A percentile compares a stretch with the other conserved stretches of the same genome.
phyloP scores from a whole-genome alignment of 129 eudicot species.

The Chrysanthemum makinoi region DNA sequence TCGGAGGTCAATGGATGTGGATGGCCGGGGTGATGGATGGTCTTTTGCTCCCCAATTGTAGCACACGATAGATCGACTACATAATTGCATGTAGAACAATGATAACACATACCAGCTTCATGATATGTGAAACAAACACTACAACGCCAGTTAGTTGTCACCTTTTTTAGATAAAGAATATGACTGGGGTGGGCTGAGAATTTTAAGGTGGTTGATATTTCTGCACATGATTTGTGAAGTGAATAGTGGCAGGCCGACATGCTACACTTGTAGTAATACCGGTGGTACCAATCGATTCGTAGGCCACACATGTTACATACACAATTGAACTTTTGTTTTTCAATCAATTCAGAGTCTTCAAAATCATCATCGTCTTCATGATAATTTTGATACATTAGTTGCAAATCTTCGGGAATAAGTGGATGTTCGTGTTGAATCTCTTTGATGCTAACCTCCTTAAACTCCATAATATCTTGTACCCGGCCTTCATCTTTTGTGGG shows the following conservation, averaged over 20 bases:
- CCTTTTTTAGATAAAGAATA: background rate
- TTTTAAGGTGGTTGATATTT: background rate
- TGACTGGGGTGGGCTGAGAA: background rate
- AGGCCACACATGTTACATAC: background rate
- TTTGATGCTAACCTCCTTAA: background rate
- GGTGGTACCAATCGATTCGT: slow-evolving; percentile 17
- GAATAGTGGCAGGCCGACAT: background rate
- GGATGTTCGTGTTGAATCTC: slow-evolving; percentile 15
- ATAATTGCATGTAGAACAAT: background rate
- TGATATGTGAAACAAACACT: background rate
- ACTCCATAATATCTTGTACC: slow-evolving; percentile 14
- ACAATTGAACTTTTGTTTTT: background rate
- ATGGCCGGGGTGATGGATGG: slow-evolving; percentile 2
- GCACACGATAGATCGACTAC: background rate
- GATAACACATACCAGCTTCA: background rate
- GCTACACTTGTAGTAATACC: slow-evolving; percentile 17
- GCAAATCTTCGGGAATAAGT: slow-evolving; percentile 2
- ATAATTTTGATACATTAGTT: background rate
- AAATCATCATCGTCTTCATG: background rate
- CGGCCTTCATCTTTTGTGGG: too few relatives aligned
- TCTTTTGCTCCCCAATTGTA: background rate
- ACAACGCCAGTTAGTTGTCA: background rate
- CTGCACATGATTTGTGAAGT: slow-evolving; percentile 2
- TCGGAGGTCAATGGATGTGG: background rate
- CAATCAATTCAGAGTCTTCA: background rate